A percentile compares a stretch with the other conserved stretches of the same genome.
Conservation (phyloP, 345 rosid species). For the Eucalyptus albens region DNA sequence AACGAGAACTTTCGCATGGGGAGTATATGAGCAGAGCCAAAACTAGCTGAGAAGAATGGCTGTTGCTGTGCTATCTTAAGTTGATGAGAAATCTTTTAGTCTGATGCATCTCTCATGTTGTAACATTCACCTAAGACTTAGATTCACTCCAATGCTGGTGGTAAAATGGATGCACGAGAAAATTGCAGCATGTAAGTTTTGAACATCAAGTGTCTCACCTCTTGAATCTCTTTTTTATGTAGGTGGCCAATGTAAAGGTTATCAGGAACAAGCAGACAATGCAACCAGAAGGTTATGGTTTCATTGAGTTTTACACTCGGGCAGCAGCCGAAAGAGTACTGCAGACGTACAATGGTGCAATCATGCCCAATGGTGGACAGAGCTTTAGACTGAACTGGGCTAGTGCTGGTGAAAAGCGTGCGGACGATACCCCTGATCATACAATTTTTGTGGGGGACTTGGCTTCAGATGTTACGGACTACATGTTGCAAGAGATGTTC, state of each 20-base stretch:
- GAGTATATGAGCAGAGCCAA: background rate
- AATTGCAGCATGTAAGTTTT: background rate
- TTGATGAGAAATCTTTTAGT: background rate
- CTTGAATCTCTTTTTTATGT: background rate
- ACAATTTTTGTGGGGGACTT: conserved; percentile 90
- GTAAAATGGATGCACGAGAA: background rate
- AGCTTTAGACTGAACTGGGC: conserved; percentile 89
- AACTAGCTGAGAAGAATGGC: background rate
- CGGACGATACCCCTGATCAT: conserved; percentile 57
- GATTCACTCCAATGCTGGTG: background rate
- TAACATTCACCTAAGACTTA: background rate
- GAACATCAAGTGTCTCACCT: background rate
- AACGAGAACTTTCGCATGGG: background rate
- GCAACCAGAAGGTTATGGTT: conserved; percentile 79
- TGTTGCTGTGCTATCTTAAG: background rate
- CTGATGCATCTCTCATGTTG: background rate
- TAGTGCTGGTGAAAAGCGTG: conserved; percentile 65
- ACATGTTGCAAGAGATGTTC: conserved; percentile 76
- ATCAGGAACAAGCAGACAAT: conserved; percentile 75
- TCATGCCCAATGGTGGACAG: conserved; percentile 67
- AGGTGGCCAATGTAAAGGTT: conserved; percentile 57
- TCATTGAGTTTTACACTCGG: conserved; percentile 53
- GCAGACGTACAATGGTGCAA: conserved; percentile 56
- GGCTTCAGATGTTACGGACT: conserved; percentile 91
- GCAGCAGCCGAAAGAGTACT: conserved; percentile 74